A percentile compares a stretch with the other conserved stretches of the same genome.
These are phyloP conservation scores for Penicillium carneum DNA, from an alignment of 2,329 filamentous ascomycete genomes.

Conservation along the genomic window DNA sequence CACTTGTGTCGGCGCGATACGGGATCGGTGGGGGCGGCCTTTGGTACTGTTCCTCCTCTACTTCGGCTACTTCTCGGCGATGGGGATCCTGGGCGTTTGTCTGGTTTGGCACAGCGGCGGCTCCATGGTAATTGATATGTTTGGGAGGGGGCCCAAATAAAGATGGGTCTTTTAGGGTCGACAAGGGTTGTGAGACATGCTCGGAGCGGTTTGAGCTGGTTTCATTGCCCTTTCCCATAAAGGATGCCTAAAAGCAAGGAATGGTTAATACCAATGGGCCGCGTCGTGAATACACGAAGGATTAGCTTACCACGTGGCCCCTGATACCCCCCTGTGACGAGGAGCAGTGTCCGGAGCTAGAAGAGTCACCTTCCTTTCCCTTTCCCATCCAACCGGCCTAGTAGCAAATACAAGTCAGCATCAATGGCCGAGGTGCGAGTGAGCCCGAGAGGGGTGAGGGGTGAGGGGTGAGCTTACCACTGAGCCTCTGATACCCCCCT, in stretches of 20 bases:
- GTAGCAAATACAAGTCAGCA: constrained; percentile 18
- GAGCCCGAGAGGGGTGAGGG: constrained; percentile 7
- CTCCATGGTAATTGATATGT: constrained; percentile 61
- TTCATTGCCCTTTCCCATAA: constrained; percentile 64
- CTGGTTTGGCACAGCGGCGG: constrained; percentile 54
- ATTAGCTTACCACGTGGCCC: constrained; percentile 58
- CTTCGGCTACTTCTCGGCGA: constrained; percentile 43
- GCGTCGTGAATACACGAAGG: constrained; percentile 15
- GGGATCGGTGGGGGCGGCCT: constrained; percentile 63
- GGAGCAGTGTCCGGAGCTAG: not conserved
- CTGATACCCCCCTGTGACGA: constrained; percentile 5
- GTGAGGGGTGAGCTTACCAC: constrained; percentile 53
- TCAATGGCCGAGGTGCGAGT: constrained; percentile 24
- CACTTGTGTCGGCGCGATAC: constrained; percentile 74
- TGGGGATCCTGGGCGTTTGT: constrained; percentile 45
- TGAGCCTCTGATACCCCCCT: constrained; percentile 26
- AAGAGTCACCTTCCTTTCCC: constrained; percentile 55
- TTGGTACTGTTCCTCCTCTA: constrained; percentile 36
- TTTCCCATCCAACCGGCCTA: constrained; percentile 67
- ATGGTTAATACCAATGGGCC: constrained; percentile 26
- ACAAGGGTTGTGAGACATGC: constrained; percentile 69
- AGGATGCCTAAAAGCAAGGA: constrained; percentile 58
- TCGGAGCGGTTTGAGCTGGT: constrained; percentile 53
- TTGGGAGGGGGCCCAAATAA: constrained; percentile 83
- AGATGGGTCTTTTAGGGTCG: constrained; percentile 75